Base-by-base conservation (phyloP, 306 rosid species). In the Malus sylvestris region DNA sequence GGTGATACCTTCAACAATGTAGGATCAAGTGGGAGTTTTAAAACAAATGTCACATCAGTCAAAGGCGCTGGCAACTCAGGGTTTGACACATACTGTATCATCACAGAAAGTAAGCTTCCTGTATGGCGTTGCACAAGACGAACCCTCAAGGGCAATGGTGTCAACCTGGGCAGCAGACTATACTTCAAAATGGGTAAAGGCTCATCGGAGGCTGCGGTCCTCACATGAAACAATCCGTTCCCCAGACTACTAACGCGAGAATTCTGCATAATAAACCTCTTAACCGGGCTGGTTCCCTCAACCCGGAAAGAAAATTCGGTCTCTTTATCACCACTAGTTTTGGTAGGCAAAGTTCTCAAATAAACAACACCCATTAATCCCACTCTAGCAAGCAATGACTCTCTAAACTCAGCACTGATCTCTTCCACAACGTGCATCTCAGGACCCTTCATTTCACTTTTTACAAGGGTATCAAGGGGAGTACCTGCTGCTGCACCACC, bases 101-200 rank as follows among this genome's bases (percentile, higher is more conserved):
- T 95, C 75, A 92, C 90, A 68, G 97, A 90, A 22, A 95, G 87
- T 71, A 95, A 84, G 79, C 91, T 92, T 69, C 99, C 96, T 0
- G 92, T 91, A 61, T 87, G 97, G 14, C 97, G 96, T 83, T 91
- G 91, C 60, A 88, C 65, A 73, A 95, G 96, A 3, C 97, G 91
- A 82, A 92, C 90, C 83, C 99, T 87, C 86, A 92, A 78, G 62
- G 99, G 99, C 89, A 95, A 77, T 22, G 99, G 97, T 6, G 97
- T 89, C 77, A 85, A 84, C 86, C 87, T 84, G 0, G 99, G 99
- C 57, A 88, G 76, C 83, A 95, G 67, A 73, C 97, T 92, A 78
- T 86, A 95, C 85, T 90, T 95, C 49, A 95, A 82, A 75, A 95
- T 80, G 2, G 97, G 97, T 81, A 95, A 72, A 38, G 99, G 97